A percentile compares a stretch with the other conserved stretches of the same genome.
These are phyloP conservation scores for Colletotrichum siamense DNA, from an alignment of 2,329 filamentous ascomycete species.

Conservation along the genomic window DNA sequence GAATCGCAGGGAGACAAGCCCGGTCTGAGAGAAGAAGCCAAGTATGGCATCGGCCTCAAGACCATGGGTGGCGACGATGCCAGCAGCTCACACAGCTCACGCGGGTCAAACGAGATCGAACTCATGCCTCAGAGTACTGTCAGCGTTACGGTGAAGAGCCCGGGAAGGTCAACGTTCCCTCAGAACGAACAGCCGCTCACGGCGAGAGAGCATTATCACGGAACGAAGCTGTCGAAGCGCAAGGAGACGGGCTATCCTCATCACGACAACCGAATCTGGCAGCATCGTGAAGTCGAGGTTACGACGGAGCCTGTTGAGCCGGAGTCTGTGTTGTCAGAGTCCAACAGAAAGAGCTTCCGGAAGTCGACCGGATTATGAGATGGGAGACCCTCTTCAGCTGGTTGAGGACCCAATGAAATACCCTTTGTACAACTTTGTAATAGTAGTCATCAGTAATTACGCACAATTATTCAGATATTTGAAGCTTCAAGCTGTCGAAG, in stretches of 20 bases:
- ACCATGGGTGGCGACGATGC: conserved; percentile 22
- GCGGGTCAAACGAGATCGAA: conserved; percentile 4
- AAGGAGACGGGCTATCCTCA: background rate
- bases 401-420: background rate
- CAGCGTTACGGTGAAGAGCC: conserved; percentile 10
- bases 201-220: conserved; percentile 9
- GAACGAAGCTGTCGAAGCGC: background rate
- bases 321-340: background rate
- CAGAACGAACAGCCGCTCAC: background rate
- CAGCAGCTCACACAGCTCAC: conserved; percentile 16
- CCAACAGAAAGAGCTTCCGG: conserved; percentile 1
- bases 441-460: background rate
- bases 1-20: background rate
- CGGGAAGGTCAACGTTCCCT: background rate
- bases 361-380: background rate
- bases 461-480: background rate
- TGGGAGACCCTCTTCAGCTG: background rate
- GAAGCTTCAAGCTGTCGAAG: background rate
- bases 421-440: background rate
- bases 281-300: conserved; percentile 15
- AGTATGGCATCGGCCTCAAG: conserved; percentile 24
- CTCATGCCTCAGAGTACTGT: background rate
- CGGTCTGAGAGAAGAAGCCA: conserved; percentile 1
- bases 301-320: conserved; percentile 20
- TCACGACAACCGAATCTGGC: conserved; percentile 12